Evolutionary conservation across 1,284 basidiomycete genomes (phyloP).

Genomic region (Apiotrichum montevideense): DNA sequence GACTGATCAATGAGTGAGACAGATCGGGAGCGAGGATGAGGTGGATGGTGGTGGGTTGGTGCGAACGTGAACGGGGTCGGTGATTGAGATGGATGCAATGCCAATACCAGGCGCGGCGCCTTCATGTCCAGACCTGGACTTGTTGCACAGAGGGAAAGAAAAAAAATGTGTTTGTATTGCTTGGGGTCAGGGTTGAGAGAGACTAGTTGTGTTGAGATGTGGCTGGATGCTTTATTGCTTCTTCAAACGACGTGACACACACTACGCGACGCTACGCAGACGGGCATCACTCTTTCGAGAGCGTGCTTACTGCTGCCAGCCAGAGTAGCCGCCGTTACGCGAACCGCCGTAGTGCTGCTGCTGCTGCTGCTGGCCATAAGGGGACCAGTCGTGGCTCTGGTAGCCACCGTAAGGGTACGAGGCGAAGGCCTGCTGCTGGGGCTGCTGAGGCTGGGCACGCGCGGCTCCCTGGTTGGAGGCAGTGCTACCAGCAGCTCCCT

Average conservation of each 20-base stretch:
- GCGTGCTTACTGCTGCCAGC: constrained; percentile 29
- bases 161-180: neutral
- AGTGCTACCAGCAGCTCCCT: constrained; percentile 8
- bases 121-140: neutral
- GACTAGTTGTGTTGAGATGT: neutral
- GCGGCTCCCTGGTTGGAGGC: constrained; percentile 12
- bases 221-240: neutral
- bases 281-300: no score
- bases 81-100: neutral
- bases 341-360: constrained; percentile 21
- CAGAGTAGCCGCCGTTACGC: constrained; percentile 27
- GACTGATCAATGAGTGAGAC: neutral
- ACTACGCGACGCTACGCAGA: neutral
- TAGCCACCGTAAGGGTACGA: constrained; percentile 29
- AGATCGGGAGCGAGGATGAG: no score
- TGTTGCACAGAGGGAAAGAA: neutral
- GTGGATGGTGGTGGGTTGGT: no score
- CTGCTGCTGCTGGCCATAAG: constrained; percentile 19
- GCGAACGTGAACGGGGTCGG: neutral
- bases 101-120: neutral
- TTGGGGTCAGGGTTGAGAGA: neutral
- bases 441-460: constrained; percentile 22
- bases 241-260: neutral
- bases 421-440: constrained; percentile 24
- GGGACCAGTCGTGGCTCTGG: constrained; percentile 32